Evolutionary conservation across 23 red algal genomes (phyloP), one percentile per base, ranked within the genome.

Genomic region (Gracilaria gracilis): DNA sequence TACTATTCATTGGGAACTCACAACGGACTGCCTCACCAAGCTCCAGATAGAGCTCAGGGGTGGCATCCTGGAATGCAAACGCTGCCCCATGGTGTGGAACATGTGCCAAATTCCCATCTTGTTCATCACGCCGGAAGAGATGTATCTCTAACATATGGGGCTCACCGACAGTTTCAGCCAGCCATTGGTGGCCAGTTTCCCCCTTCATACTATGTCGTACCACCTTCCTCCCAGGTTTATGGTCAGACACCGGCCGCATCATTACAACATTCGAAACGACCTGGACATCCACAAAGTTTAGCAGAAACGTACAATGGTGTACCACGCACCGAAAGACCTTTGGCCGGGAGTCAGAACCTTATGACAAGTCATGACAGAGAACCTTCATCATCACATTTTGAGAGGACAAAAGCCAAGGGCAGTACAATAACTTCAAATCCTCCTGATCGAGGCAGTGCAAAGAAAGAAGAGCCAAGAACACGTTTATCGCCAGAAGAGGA

Each of bases 1-100:
- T 87, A 87, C 84, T 87, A 87, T 54, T 46, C 84, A 49, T 16
- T 59, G 25, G 37, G 61, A 47, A 39, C 65, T 66, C 83, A 62
- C 39, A 40, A 53, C 44, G 51, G 65, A 29, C 47, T 57, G 14
- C 84, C 44, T 71, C 64, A 57, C 32, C 59, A 69, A 39, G 44
- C 38, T 36, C 84, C 67, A 19, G 62, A 72, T 21, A 87, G 49
- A 59, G 28, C 27, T 53, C 39, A 40, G 12, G 62, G n/a, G 36
- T 87, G 84, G 84, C 84, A 87, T 34, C 66, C 57, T 29, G 67
- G 84, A 74, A 58, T 87, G 0, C 65, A 66, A 59, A 4, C 84
- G 0, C 31, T 87, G n/a, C 32, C 65, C 24, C 84, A 76, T 61
- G 24, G 46, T 17, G 44, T 64, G 21, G 64, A 50, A 9, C 48